A percentile compares a stretch with the other conserved stretches of the same genome.
These are phyloP conservation scores for Spatholobus suberectus DNA, from an alignment of 306 rosid species.

Conservation along the genomic window DNA sequence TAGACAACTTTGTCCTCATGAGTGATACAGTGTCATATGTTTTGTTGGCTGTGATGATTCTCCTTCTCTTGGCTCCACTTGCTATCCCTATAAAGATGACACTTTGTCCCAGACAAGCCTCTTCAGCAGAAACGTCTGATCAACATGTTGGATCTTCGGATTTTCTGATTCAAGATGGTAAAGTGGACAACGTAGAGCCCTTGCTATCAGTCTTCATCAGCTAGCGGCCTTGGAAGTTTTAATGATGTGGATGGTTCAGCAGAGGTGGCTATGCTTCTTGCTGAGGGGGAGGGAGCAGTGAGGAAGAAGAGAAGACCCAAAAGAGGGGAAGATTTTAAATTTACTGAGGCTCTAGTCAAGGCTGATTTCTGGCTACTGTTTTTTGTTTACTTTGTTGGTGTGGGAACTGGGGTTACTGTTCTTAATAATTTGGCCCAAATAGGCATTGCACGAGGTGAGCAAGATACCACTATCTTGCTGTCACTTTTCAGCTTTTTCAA, in stretches of 20 bases:
- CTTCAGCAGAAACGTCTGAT: slow-evolving; percentile 32
- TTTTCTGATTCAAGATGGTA: slow-evolving; percentile 32
- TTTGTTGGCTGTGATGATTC: slow-evolving; percentile 58
- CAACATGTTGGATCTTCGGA: slow-evolving; percentile 47
- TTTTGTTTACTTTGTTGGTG: slow-evolving; percentile 77
- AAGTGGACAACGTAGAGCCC: slow-evolving; percentile 52
- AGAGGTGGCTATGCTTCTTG: slow-evolving; percentile 83
- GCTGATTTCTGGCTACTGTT: slow-evolving; percentile 90
- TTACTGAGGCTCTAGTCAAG: slow-evolving; percentile 72
- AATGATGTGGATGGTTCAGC: slow-evolving; percentile 56
- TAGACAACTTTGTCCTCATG: slow-evolving; percentile 40
- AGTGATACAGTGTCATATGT: slow-evolving; percentile 41
- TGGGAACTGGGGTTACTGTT: slow-evolving; percentile 87
- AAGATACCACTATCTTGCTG: slow-evolving; percentile 69
- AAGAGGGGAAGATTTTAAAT: slow-evolving; percentile 84
- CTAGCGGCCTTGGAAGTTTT: slow-evolving; percentile 53
- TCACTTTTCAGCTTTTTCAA: slow-evolving; percentile 84
- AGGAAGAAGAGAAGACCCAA: slow-evolving; percentile 80
- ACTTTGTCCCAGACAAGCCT: slow-evolving; percentile 46
- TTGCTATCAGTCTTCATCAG: slow-evolving; percentile 53
- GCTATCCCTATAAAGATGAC: slow-evolving; percentile 84
- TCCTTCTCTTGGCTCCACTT: slow-evolving; percentile 82
- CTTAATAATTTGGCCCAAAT: slow-evolving; percentile 81
- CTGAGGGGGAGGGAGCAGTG: slow-evolving; percentile 88
- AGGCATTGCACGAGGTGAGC: slow-evolving; percentile 76